phyloP scores from a whole-genome alignment of 192 early-diverging fungal species.

The Entomortierella parvispora region DNA sequence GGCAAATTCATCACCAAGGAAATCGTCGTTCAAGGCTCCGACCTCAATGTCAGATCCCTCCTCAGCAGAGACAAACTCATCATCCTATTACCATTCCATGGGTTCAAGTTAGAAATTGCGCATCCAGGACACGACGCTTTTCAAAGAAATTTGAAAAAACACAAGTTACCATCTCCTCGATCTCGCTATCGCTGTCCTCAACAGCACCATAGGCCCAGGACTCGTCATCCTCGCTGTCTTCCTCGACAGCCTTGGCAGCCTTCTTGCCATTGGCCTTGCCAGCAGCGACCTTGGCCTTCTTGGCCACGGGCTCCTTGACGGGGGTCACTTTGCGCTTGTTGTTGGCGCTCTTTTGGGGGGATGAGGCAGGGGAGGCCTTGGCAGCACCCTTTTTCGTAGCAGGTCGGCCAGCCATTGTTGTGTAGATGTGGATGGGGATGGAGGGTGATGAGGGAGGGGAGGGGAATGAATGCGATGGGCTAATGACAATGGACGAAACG shows the following conservation, averaged over 20 bases:
- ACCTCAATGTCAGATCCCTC: constrained; percentile 57
- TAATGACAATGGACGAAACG: constrained; percentile 1
- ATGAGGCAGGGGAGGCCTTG: constrained; percentile 2
- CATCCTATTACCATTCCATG: constrained; percentile 35
- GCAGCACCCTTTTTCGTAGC: constrained; percentile 10
- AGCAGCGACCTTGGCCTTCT: constrained; percentile 29
- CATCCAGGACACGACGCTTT: no score
- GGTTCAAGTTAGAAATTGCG: no score
- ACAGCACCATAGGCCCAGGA: constrained; percentile 51
- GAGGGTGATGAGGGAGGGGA: background rate
- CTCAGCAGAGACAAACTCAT: constrained; percentile 48
- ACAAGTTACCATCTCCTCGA: constrained; percentile 34
- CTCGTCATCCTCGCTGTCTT: constrained; percentile 34
- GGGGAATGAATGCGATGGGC: constrained; percentile 8
- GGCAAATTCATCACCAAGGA: constrained; percentile 51
- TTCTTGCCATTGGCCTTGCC: constrained; percentile 13
- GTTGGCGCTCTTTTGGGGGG: constrained; percentile 25
- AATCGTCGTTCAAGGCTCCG: constrained; percentile 47
- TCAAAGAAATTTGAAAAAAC: background rate
- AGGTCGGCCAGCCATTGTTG: constrained; percentile 38
- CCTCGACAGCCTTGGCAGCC: constrained; percentile 1
- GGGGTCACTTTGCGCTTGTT: constrained; percentile 39
- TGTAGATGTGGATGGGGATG: background rate
- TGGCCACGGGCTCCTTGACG: constrained; percentile 11
- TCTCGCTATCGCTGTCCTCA: constrained; percentile 25